Conservation (phyloP, 2,329 filamentous ascomycete genomes). For the Colletotrichum abscissum region DNA sequence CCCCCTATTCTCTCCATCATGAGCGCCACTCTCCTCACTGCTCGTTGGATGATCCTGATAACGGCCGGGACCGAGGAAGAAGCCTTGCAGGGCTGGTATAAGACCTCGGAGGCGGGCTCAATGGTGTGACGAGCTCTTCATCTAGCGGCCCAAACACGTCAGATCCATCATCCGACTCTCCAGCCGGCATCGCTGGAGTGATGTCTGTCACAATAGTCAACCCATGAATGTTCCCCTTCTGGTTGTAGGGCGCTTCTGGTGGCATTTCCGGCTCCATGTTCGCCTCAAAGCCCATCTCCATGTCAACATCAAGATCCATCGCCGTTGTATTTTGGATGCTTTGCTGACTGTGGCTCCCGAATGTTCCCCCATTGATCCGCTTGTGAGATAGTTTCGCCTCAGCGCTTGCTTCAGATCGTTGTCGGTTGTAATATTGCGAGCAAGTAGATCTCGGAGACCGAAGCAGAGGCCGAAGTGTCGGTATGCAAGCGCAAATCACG, state of each 20-base stretch:
- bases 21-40: not conserved
- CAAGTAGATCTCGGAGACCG: not conserved
- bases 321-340: not conserved
- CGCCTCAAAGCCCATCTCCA: not conserved
- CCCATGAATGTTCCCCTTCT: not conserved
- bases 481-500: constrained; percentile 27
- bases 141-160: constrained; percentile 6
- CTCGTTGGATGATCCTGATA: not conserved
- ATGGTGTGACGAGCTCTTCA: constrained; percentile 18
- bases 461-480: constrained; percentile 27
- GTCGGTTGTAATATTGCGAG: not conserved
- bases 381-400: not conserved
- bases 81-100: constrained; percentile 8
- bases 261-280: not conserved
- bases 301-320: not conserved
- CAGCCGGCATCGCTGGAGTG: constrained; percentile 15
- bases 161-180: constrained; percentile 21
- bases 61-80: not conserved
- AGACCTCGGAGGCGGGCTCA: constrained; percentile 28
- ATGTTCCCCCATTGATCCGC: constrained; percentile 6
- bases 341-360: constrained; percentile 23
- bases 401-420: not conserved
- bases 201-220: not conserved
- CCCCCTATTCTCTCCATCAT: not conserved
- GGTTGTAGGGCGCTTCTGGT: not conserved